Conservation (phyloP, 2,329 filamentous ascomycete genomes). For the Alternaria tenuissima region DNA sequence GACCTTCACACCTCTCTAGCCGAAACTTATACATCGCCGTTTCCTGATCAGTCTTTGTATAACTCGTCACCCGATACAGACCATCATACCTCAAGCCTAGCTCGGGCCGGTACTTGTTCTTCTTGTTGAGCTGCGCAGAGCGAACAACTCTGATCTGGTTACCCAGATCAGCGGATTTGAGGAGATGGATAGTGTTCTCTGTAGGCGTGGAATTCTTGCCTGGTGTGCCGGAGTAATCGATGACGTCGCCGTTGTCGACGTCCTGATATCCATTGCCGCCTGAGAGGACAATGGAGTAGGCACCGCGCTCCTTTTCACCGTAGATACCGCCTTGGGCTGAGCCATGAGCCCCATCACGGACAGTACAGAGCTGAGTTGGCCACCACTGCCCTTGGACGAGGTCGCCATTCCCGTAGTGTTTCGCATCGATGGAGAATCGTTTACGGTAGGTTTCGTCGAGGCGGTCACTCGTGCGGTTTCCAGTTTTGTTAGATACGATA, state of each 20-base stretch:
- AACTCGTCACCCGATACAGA: conserved; percentile 58
- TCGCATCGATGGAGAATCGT: conserved; percentile 27
- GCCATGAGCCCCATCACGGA: conserved; percentile 65
- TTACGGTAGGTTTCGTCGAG: conserved; percentile 34
- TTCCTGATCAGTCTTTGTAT: conserved; percentile 50
- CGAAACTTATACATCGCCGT: conserved; percentile 59
- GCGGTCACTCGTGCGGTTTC: conserved; percentile 35
- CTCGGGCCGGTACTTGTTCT: conserved; percentile 55
- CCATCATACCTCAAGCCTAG: conserved; percentile 66
- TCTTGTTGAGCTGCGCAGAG: conserved; percentile 49
- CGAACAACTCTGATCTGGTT: conserved; percentile 62
- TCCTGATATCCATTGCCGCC: conserved; percentile 57
- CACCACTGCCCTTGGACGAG: conserved; percentile 63
- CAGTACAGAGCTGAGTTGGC: conserved; percentile 60
- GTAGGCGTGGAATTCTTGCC: conserved; percentile 41
- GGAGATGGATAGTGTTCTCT: conserved; percentile 54
- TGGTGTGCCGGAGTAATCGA: conserved; percentile 63
- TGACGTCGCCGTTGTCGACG: conserved; percentile 58
- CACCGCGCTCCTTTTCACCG: conserved; percentile 57
- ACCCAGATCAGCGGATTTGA: conserved; percentile 48
- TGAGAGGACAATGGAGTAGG: conserved; percentile 65
- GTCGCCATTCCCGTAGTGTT: conserved; percentile 51
- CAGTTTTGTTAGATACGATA: conserved; percentile 39
- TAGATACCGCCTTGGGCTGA: conserved; percentile 57
- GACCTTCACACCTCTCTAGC: conserved; percentile 54